Conservation (phyloP, 108 stramenopile genomes). For the Craspedostauros australis region DNA sequence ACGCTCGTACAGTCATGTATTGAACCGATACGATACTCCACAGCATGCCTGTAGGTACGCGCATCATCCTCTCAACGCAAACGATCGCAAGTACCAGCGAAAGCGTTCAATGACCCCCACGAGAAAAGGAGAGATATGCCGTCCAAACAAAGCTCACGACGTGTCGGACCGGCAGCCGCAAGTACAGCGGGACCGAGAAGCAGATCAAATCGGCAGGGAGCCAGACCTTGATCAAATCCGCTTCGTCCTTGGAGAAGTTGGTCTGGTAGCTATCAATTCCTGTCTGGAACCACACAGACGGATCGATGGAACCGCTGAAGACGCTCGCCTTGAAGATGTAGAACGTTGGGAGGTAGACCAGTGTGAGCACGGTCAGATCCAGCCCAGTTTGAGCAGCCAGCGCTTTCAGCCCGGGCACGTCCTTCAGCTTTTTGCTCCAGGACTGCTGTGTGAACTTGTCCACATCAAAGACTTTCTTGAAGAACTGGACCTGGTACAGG, state of each 20-base stretch:
- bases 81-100: background rate
- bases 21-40: too few species aligned
- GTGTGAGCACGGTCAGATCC: slow-evolving; percentile 48
- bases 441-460: slow-evolving; percentile 54
- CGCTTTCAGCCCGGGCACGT: slow-evolving; percentile 38
- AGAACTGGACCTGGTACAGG: slow-evolving; percentile 63
- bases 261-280: slow-evolving; percentile 39
- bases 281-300: slow-evolving; percentile 35
- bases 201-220: slow-evolving; percentile 57
- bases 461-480: slow-evolving; percentile 56
- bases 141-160: slow-evolving; percentile 62
- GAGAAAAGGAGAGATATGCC: slow-evolving; percentile 50
- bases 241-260: slow-evolving; percentile 56
- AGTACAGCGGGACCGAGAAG: slow-evolving; percentile 54
- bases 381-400: slow-evolving; percentile 54
- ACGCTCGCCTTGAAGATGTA: slow-evolving; percentile 68
- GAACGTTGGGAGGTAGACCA: slow-evolving; percentile 61
- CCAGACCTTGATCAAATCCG: slow-evolving; percentile 50
- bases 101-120: slow-evolving; percentile 45
- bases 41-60: too few species aligned
- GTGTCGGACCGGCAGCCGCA: slow-evolving; percentile 58
- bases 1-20: too few species aligned
- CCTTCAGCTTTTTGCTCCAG: slow-evolving; percentile 41
- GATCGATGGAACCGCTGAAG: slow-evolving; percentile 41
- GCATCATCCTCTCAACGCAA: too few species aligned